Conservation (phyloP, 164 flowering plant species). For the Platanus orientalis region DNA sequence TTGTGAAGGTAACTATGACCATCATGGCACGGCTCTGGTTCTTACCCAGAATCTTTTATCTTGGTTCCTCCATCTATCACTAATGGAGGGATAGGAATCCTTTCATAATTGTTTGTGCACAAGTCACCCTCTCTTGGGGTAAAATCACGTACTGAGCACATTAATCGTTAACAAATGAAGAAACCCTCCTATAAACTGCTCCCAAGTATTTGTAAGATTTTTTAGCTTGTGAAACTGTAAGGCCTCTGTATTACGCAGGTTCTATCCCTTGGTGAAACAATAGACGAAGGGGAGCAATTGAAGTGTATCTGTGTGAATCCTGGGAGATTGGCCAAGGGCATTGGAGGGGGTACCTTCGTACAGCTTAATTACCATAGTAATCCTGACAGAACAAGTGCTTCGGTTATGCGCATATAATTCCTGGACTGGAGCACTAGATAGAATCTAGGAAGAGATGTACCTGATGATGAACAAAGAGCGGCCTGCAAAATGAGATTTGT, state of each 20-base stretch:
- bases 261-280: conserved; percentile 40
- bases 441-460: neutral
- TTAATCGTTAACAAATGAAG: no score
- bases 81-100: neutral
- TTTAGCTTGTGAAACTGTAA: neutral
- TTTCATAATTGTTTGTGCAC: neutral
- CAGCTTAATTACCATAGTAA: conserved; percentile 39
- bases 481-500: no score
- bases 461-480: neutral
- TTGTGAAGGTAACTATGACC: conserved; percentile 59
- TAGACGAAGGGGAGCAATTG: conserved; percentile 36
- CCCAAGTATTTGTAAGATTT: no score
- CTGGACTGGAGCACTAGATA: neutral
- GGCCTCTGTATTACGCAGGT: conserved; percentile 31
- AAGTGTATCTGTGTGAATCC: conserved; percentile 87
- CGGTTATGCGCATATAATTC: conserved; percentile 60
- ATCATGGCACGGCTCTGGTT: neutral
- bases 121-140: neutral
- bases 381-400: conserved; percentile 55
- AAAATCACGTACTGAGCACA: neutral
- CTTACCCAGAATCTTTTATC: neutral
- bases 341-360: conserved; percentile 87
- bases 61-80: neutral
- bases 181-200: no score
- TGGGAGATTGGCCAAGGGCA: conserved; percentile 89